phyloP scores from a whole-genome alignment of 2,329 filamentous ascomycete genomes.

The Fusarium subtropicale region DNA sequence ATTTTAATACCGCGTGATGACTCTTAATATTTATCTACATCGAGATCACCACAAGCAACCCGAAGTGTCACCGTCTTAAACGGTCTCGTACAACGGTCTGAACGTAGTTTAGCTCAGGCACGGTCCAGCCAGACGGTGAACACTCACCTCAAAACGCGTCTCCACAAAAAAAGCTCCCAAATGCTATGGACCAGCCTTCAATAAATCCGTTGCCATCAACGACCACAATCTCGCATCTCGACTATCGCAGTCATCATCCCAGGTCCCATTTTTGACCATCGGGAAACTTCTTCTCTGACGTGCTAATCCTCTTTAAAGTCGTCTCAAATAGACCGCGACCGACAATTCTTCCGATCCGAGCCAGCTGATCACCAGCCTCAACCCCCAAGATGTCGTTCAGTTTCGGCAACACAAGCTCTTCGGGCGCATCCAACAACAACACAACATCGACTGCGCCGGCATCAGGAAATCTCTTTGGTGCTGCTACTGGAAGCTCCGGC shows the following conservation, averaged over 20 bases:
- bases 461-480: conserved; percentile 57
- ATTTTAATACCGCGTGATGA: background rate
- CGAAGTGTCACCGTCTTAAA: conserved; percentile 26
- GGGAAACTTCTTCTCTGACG: conserved; percentile 5
- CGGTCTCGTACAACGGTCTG: background rate
- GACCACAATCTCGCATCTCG: conserved; percentile 30
- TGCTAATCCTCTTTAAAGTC: conserved; percentile 8
- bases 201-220: conserved; percentile 44
- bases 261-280: conserved; percentile 12
- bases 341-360: conserved; percentile 32
- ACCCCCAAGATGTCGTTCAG: conserved; percentile 54
- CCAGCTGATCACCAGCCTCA: conserved; percentile 36
- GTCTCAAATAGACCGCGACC: conserved; percentile 20
- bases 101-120: conserved; percentile 26
- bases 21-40: conserved; percentile 15
- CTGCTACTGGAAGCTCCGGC: conserved; percentile 47
- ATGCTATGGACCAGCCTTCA: conserved; percentile 29
- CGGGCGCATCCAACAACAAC: conserved; percentile 50
- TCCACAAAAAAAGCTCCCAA: conserved; percentile 49
- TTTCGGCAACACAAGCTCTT: conserved; percentile 53
- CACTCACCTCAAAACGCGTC: conserved; percentile 28
- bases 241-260: conserved; percentile 23
- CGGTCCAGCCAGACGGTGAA: conserved; percentile 6
- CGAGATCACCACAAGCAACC: conserved; percentile 11
- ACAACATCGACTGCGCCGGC: conserved; percentile 55